Conservation (phyloP, 176 grass and related monocot genomes). For the Themeda triandra region DNA sequence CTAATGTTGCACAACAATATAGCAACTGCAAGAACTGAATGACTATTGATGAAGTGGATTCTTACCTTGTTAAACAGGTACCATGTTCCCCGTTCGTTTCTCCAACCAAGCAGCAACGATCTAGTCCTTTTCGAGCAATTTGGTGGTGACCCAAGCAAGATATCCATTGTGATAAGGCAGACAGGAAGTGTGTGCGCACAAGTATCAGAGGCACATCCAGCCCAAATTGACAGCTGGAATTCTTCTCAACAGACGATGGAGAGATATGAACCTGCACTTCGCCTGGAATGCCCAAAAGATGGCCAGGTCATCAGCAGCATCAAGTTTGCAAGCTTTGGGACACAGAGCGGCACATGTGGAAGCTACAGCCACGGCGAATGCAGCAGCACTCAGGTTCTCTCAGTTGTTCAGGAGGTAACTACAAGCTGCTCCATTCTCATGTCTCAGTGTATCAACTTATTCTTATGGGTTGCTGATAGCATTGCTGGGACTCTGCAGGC, state of each 20-base stretch:
- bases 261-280: conserved; percentile 54
- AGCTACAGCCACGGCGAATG: conserved; percentile 74
- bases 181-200: conserved; percentile 60
- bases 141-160: conserved; percentile 73
- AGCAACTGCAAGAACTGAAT: not conserved
- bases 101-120: conserved; percentile 78
- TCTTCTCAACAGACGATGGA: conserved; percentile 37
- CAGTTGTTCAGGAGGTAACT: conserved; percentile 80
- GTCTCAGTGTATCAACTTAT: not conserved
- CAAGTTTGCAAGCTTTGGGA: conserved; percentile 97
- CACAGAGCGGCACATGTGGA: conserved; percentile 71
- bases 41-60: not conserved
- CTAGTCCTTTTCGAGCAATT: conserved; percentile 90
- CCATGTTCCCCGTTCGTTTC: conserved; percentile 70
- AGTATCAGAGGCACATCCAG: conserved; percentile 78
- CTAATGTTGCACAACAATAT: not conserved
- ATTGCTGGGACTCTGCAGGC: conserved; percentile 45
- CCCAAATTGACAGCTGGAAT: conserved; percentile 57
- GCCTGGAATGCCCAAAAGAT: conserved; percentile 57
- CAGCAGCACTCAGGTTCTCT: conserved; percentile 64
- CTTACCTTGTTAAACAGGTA: conserved; percentile 65
- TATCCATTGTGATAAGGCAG: conserved; percentile 71
- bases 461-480: conserved; percentile 16
- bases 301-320: conserved; percentile 73
- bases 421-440: conserved; percentile 13